Percentiles rank a stretch among this genome's conserved stretches.
These are phyloP conservation scores for Naumovozyma dairenensis DNA, from an alignment of 805 yeast genomes.

Conservation along the genomic window DNA sequence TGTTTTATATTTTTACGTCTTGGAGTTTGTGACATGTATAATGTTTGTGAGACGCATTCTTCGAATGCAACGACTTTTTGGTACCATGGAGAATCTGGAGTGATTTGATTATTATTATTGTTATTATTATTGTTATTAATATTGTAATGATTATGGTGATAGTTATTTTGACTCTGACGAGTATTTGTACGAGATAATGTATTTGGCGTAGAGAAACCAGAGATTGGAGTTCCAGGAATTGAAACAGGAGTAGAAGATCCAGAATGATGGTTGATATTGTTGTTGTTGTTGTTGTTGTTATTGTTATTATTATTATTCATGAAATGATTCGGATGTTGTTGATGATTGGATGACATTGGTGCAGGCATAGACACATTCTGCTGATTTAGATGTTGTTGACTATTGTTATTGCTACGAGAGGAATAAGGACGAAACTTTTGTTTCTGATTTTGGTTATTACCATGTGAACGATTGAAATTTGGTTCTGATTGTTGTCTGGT, in stretches of 20 bases:
- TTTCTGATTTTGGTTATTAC: too few relatives aligned
- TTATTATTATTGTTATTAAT: conserved; percentile 5
- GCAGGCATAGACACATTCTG: too few relatives aligned
- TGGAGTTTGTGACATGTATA: conserved; percentile 29
- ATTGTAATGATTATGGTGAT: neutral
- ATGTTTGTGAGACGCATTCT: conserved; percentile 35
- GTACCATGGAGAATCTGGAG: conserved; percentile 38
- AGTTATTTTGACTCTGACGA: neutral
- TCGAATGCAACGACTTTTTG: conserved; percentile 44
- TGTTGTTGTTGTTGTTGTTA: conserved; percentile 1
- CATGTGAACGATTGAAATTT: too few relatives aligned
- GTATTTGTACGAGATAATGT: too few relatives aligned
- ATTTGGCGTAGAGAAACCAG: too few relatives aligned
- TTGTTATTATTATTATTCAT: conserved; percentile 3
- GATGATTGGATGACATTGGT: too few relatives aligned
- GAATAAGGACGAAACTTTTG: too few relatives aligned
- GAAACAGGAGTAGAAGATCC: too few relatives aligned
- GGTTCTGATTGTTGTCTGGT: too few relatives aligned
- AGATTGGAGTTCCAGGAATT: too few relatives aligned
- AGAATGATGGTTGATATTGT: conserved; percentile 10
- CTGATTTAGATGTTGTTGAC: neutral
- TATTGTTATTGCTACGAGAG: neutral
- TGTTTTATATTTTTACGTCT: conserved; percentile 25
- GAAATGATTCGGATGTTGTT: conserved; percentile 3
- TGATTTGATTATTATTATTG: conserved; percentile 14